These are phyloP conservation scores for Rauvolfia tetraphylla DNA, from an alignment of 257 asterid species.

Conservation along the genomic window DNA sequence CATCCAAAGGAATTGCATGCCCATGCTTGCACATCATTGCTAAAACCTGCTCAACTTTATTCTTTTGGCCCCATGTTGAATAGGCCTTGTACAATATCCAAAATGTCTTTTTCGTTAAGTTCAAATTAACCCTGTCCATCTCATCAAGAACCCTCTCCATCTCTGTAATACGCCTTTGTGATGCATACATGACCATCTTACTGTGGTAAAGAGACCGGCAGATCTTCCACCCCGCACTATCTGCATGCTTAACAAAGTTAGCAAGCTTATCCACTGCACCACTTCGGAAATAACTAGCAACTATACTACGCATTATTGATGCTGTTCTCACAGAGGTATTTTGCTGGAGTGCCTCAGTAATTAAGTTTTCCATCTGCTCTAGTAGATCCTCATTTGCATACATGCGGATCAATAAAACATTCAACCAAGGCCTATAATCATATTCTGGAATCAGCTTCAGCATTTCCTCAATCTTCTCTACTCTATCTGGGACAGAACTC, in stretches of 20 bases:
- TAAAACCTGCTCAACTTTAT: slow-evolving; percentile 55
- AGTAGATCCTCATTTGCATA: slow-evolving; percentile 68
- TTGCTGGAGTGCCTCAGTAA: slow-evolving; percentile 54
- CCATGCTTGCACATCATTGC: slow-evolving; percentile 79
- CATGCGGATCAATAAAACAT: slow-evolving; percentile 55
- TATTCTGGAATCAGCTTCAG: slow-evolving; percentile 48
- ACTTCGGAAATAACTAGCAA: slow-evolving; percentile 62
- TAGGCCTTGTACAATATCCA: slow-evolving; percentile 65
- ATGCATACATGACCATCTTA: slow-evolving; percentile 75
- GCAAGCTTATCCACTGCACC: slow-evolving; percentile 73
- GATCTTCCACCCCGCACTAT: slow-evolving; percentile 66
- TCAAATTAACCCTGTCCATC: slow-evolving; percentile 56
- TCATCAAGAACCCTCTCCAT: slow-evolving; percentile 82
- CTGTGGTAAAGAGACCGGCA: slow-evolving; percentile 80
- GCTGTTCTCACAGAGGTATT: slow-evolving; percentile 38
- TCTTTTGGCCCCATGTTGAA: slow-evolving; percentile 39
- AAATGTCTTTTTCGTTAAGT: slow-evolving; percentile 50
- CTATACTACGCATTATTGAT: slow-evolving; percentile 51
- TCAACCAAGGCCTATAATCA: slow-evolving; percentile 67
- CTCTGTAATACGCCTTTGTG: slow-evolving; percentile 62
- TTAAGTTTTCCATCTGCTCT: slow-evolving; percentile 63
- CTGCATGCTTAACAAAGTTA: slow-evolving; percentile 55
- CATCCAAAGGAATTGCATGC: slow-evolving; percentile 32
- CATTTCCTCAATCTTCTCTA: slow-evolving; percentile 56
- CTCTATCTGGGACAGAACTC: slow-evolving; percentile 52